Percentiles rank a stretch among this genome's conserved stretches.
Evolutionary conservation across 768 basidiomycete genomes (phyloP).

Genomic region (Rhodosporidiobolus sp.): DNA sequence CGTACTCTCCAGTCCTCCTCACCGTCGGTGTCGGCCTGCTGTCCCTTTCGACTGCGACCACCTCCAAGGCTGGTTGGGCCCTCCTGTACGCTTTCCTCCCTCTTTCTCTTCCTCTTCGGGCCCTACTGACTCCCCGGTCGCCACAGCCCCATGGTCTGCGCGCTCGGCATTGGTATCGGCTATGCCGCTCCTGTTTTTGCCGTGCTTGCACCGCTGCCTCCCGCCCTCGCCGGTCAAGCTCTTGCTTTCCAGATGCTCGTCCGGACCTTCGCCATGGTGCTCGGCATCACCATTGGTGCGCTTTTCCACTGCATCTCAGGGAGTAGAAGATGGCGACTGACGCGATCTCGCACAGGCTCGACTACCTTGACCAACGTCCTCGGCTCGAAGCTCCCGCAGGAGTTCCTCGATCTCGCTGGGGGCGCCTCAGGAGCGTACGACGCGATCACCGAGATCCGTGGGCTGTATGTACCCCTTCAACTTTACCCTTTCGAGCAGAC

Average conservation of each 20-base stretch:
- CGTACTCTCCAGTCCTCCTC: too few relatives aligned
- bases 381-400: constrained; percentile 4
- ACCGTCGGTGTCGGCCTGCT: constrained; percentile 51
- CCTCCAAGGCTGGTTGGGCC: constrained; percentile 5
- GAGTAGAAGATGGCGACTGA: too few relatives aligned
- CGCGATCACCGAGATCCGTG: constrained; percentile 39
- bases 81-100: constrained; percentile 11
- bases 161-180: constrained; percentile 48
- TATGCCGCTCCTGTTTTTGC: constrained; percentile 52
- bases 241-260: constrained; percentile 30
- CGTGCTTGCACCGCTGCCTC: constrained; percentile 55
- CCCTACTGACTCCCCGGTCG: not conserved
- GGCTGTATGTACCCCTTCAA: not conserved
- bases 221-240: constrained; percentile 49
- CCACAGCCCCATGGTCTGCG: constrained; percentile 31
- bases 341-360: constrained; percentile 1
- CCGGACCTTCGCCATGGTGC: constrained; percentile 18
- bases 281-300: constrained; percentile 24
- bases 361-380: constrained; percentile 11
- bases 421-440: constrained; percentile 25
- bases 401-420: not conserved
- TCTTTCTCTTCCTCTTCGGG: not conserved
- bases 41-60: constrained; percentile 44
- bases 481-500: not conserved
- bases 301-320: not conserved